Base-by-base conservation (phyloP, 331 rosid species). In the Malus hybrid region DNA sequence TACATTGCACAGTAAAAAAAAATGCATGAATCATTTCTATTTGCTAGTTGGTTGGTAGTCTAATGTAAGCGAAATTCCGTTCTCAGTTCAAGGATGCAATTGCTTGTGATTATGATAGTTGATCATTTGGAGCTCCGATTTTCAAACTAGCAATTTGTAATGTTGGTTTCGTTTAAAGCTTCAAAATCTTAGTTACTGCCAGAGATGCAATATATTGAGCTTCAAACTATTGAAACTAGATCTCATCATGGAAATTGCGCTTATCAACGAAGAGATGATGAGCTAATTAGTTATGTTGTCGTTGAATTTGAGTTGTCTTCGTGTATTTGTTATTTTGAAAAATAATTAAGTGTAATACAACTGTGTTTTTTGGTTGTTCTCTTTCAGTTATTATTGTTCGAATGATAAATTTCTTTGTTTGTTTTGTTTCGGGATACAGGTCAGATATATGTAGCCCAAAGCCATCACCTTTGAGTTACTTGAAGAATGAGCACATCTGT, bases 401-500 rank as follows among this genome's bases (percentile, higher is more conserved):
- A 72, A 77, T 78, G 60, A 48, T 61, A 74, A 19, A 66, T 9
- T 53, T 50, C 32, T 32, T 39, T 66, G 24, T 52, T 73, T 44
- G 60, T 44, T 19, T 79, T 73, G 56, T 80, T 68, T 72, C 52
- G 53, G 66, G 55, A 67, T 67, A 33, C 87, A 94, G 97, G 86
- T 90, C 97, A 68, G 89, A 81, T 46, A 29, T 91, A 65, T 91
- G 98, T 75, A 86, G 87, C 65, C 95, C 98, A n/a, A 84, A 83
- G 77, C 83, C 85, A 56, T 79, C 89, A 16, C 83, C 93, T 33
- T 60, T 90, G 33, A 88, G 96, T 78, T 91, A 91, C 83, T 64
- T 85, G 79, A 84, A 72, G 84, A 85, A 79, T 78, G 97, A 94
- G 71, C 97, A 94, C 85, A 88, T 94, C 34, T 94, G 99, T 67